Base-by-base conservation (phyloP, 495 filamentous ascomycete genomes). In the Thozetella sp. region DNA sequence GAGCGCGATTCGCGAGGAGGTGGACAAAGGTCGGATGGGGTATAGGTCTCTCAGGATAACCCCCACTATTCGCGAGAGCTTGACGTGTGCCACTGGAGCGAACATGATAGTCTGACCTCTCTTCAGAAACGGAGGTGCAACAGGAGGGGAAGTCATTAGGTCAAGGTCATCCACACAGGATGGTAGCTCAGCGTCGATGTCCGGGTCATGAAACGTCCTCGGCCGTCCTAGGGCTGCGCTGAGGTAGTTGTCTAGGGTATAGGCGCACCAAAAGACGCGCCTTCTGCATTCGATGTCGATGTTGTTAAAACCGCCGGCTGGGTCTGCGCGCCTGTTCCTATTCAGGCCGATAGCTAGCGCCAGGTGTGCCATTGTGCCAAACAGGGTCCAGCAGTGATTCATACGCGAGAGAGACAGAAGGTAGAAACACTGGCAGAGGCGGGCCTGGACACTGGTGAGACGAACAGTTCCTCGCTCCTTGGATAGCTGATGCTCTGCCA, bases 71-170 rank as follows among this genome's bases (percentile, higher is more conserved):
- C 58, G 59, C 2, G 62, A 64, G 24, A 70, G 61, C 58, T 66
- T 61, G 2, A 54, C 46, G 51, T 55, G 56, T 15, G 74, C 74
- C 10, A 79, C 66, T 1, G 76, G 71, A 13, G 72, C 78, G 22
- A 76, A 55, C 76, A 80, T 80, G 3, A 74, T 67, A 20, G 72
- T 74, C 45, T 79, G 74, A 1, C 61, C 60, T 0, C 58, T 26
- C 24, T 57, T 56, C 11, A 48, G 11, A 3, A n/a, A n/a, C n/a
- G 43, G 6, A 3, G 43, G 43, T n/a, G 43, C 10, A 11, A 3
- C 10, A 48, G 43, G n/a, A 9, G 20, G 6, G 43, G 43, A 48
- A 10, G 43, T 4, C 4, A 15, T 10, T 30, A 80, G 64, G 25
- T 78, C 72, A 1, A 52, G 53, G 48, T 77, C 72, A 24, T 75